A percentile compares a stretch with the other conserved stretches of the same genome.
Evolutionary conservation across 768 basidiomycete species (phyloP).

Genomic region (Lentinula boryana): DNA sequence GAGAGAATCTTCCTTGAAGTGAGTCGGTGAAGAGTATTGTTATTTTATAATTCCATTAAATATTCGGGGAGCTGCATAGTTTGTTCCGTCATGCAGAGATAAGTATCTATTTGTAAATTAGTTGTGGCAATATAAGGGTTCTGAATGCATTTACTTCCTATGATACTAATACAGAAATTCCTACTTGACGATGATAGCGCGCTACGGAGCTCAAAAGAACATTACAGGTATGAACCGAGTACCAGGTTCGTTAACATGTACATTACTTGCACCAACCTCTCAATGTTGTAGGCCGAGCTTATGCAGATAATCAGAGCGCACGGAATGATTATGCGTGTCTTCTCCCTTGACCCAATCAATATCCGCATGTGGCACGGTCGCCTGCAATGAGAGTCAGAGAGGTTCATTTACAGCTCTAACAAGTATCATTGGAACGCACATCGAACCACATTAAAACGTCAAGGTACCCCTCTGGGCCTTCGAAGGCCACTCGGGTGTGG

Average conservation of each 20-base stretch:
- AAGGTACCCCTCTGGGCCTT: neutral
- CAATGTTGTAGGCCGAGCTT: neutral
- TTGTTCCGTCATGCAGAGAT: no score
- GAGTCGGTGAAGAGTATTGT: neutral
- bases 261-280: no score
- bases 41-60: no score
- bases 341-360: neutral
- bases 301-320: neutral
- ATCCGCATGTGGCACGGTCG: neutral
- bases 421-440: neutral
- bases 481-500: neutral
- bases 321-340: neutral
- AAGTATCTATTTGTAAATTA: no score
- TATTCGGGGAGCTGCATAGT: no score
- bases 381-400: neutral
- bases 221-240: no score
- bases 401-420: neutral
- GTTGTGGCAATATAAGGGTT: no score
- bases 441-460: neutral
- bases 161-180: no score
- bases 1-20: neutral
- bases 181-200: no score
- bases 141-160: no score
- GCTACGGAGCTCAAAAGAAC: no score
- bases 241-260: no score